phyloP scores from a whole-genome alignment of 106 monocot genomes.

The Acorus gramineus region DNA sequence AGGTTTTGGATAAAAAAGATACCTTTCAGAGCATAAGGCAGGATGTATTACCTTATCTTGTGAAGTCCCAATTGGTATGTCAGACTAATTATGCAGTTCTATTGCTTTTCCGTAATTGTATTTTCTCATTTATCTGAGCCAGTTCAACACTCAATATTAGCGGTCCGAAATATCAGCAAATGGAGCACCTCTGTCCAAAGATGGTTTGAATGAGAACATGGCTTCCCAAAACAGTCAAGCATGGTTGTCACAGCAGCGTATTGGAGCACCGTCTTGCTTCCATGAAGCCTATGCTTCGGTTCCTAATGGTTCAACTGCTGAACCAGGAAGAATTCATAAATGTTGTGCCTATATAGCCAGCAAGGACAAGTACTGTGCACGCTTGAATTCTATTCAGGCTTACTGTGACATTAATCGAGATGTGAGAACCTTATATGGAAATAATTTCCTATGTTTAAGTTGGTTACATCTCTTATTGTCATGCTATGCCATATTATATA shows the following conservation, averaged over 20 bases:
- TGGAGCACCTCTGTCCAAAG: slow-evolving; percentile 28
- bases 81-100: neutral
- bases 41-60: slow-evolving; percentile 89
- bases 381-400: slow-evolving; percentile 88
- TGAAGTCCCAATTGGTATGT: slow-evolving; percentile 83
- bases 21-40: slow-evolving; percentile 80
- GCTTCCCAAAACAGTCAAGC: slow-evolving; percentile 27
- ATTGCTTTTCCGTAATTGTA: neutral
- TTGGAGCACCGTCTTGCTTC: slow-evolving; percentile 45
- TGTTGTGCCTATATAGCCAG: slow-evolving; percentile 91
- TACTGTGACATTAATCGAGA: slow-evolving; percentile 93
- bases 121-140: neutral
- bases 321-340: slow-evolving; percentile 47
- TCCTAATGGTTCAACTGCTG: slow-evolving; percentile 20
- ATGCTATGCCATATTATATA: too few relatives aligned
- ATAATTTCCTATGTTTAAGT: neutral
- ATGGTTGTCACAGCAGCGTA: slow-evolving; percentile 54
- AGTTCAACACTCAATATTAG: slow-evolving; percentile 17
- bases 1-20: slow-evolving; percentile 69
- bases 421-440: slow-evolving; percentile 35
- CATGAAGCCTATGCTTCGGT: slow-evolving; percentile 14
- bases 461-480: too few relatives aligned
- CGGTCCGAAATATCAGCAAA: slow-evolving; percentile 54
- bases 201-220: slow-evolving; percentile 26
- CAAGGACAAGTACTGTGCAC: slow-evolving; percentile 84